phyloP scores from a whole-genome alignment of 352 stramenopile genomes.

The Halophytophthora batemanensis region DNA sequence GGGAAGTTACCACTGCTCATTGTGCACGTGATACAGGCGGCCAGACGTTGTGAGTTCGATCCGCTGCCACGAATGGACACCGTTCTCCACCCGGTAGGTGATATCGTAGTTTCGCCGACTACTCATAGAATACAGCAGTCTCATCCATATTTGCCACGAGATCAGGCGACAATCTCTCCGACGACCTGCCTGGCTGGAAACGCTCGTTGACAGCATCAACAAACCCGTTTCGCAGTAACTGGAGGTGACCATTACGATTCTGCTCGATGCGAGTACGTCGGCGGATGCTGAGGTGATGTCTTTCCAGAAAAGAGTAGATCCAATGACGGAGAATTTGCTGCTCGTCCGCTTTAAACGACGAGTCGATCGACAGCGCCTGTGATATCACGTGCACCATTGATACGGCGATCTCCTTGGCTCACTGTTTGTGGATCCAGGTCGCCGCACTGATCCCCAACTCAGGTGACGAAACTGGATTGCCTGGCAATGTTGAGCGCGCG shows the following conservation, averaged over 20 bases:
- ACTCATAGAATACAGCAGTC: not conserved
- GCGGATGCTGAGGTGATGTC: not conserved
- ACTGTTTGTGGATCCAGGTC: not conserved
- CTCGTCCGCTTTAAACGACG: not conserved
- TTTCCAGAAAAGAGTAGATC: not conserved
- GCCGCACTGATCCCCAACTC: not conserved
- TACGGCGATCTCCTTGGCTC: not conserved
- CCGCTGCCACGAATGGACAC: not conserved
- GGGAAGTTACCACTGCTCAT: not conserved
- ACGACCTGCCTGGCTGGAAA: not conserved
- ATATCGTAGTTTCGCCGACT: not conserved
- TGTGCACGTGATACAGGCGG: not conserved
- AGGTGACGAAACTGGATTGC: not conserved
- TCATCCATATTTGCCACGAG: not conserved
- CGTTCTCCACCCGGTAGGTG: not conserved
- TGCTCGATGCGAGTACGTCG: not conserved
- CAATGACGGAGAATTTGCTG: not conserved
- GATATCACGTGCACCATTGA: not conserved
- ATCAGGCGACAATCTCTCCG: not conserved
- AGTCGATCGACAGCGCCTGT: not conserved
- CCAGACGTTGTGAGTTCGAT: not conserved
- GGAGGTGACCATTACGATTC: not conserved
- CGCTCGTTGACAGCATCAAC: not conserved
- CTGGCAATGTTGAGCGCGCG: not conserved
- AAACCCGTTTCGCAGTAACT: not conserved